Evolutionary conservation across 345 rosid species (phyloP), one percentile per base, ranked within the genome.

Genomic region (Psidium guajava): DNA sequence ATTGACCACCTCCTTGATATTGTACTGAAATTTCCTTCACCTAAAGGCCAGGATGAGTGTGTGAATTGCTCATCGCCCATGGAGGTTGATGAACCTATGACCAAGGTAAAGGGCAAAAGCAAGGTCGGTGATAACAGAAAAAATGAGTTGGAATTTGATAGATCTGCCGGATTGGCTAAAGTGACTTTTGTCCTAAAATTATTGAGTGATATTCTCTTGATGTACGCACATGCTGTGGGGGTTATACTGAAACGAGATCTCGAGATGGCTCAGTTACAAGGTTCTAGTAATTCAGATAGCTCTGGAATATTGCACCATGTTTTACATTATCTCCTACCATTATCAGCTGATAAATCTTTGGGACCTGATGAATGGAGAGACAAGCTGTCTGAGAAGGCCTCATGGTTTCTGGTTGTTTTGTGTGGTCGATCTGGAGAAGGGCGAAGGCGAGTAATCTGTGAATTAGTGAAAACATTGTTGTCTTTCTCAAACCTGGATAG

Each of bases 1-100:
- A 93, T 97, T 86, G 98, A 97, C 91, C 99, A 95, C 91, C 98
- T 97, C 89, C 96, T 97, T 89, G 98, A 97, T 86, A 93, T 95
- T 87, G 91, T 97, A 40, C 81, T 95, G 92, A 95, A 92, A 87
- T 94, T 89, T 86, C 95, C 95, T 85, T 83, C 90, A 81, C 91
- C 82, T 6, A 89, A 89, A 90, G 85, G 92, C 86, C 94, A 87
- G 89, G 98, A 93, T 84, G 94, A 88, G 87, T 90, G 87, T 91
- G 86, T 28, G 50, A 82, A 82, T 84, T 92, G 91, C 83, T 88
- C 87, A 44, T 87, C 86, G 32, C 91, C 88, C 18, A 95, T 95
- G 99, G 98, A 97, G 88, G 94, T 95, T 86, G 98, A 97, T 88
- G 98, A 90, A 89, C 94, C 98, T 86, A 83, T 91, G 47, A 88